Conservation (phyloP, 2,329 filamentous ascomycete genomes). For the Cephalotrichum gorgonifer region DNA sequence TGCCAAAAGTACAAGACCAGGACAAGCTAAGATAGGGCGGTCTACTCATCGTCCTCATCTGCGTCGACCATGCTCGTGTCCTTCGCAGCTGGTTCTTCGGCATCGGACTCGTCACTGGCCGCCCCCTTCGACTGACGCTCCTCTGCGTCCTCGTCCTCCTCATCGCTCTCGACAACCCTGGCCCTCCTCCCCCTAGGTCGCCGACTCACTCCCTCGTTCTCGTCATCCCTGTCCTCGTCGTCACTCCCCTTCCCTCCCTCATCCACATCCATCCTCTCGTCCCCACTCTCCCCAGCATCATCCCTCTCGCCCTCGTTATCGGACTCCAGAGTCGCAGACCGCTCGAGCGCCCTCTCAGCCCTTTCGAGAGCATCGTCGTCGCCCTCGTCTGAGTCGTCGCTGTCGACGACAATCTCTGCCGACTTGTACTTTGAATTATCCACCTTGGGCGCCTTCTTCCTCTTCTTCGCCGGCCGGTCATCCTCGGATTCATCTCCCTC, state of each 20-base stretch:
- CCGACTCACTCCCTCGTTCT: slow-evolving; percentile 36
- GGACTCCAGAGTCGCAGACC: slow-evolving; percentile 8
- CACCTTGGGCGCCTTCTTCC: slow-evolving; percentile 25
- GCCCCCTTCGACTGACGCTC: too few relatives aligned
- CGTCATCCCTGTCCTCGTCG: slow-evolving; percentile 42
- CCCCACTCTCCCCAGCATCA: slow-evolving; percentile 16
- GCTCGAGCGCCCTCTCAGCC: slow-evolving; percentile 17
- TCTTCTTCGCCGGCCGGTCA: slow-evolving; percentile 36
- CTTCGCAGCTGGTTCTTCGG: slow-evolving; percentile 15
- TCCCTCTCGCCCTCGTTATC: slow-evolving; percentile 18
- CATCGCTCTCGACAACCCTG: slow-evolving; percentile 43
- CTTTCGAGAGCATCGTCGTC: slow-evolving; percentile 14
- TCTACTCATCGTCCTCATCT: slow-evolving; percentile 20
- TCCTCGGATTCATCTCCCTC: slow-evolving; percentile 32
- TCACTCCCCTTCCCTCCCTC: slow-evolving; percentile 21
- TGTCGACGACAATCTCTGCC: slow-evolving; percentile 72
- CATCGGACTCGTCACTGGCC: slow-evolving; percentile 14
- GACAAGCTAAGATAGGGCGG: neutral
- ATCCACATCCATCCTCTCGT: slow-evolving; percentile 44
- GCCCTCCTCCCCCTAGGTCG: slow-evolving; percentile 35
- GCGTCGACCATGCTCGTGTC: slow-evolving; percentile 31
- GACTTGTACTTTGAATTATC: slow-evolving; percentile 66
- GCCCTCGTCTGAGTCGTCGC: slow-evolving; percentile 46
- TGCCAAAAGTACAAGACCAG: too few relatives aligned
- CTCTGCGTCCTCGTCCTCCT: slow-evolving; percentile 30